Base-by-base conservation (phyloP, 345 rosid genomes). In the Gossypium australe region DNA sequence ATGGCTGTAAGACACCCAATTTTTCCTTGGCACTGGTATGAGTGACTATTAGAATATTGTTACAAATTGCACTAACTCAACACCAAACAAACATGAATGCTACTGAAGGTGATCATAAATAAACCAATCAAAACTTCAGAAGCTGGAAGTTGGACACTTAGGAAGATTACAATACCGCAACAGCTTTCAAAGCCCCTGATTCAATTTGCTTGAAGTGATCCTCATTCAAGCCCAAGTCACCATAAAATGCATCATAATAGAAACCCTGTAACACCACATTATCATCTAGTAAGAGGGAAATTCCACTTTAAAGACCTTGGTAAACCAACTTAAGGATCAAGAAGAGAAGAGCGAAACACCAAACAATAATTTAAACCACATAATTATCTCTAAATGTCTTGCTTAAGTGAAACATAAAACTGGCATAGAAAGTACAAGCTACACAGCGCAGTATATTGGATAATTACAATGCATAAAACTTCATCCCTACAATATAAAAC, bases 171-270 rank as follows among this genome's bases (percentile, higher is more conserved):
- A 76, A 76, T 88, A 95, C 98, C 93, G 76, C 77, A 80, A 75
- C 94, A 77, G 94, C 98, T 85, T 88, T 92, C 16, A 57, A 11
- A 44, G 97, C 97, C 61, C 86, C 94, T 4, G 85, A 78, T 67
- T 89, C 94, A 53, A 96, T 96, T 71, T 82, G 77, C 81, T 90
- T 89, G 78, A 96, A 93, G 78, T 96, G 95, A 59, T 87, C 90
- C n/a, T 90, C 98, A 58, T 88, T 96, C 82, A 96, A 80, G 22
- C 97, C 92, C 83, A 92, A 80, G 9, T 90, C 97, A 43, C 91
- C 95, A 78, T 96, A 96, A 87, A 85, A 90, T 48, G 90, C 99
- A 85, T 96, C 99, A 83, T 96, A 96, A 81, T 90, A 96, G 84
- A 96, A 96, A 57, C 99, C 99, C 98, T 95, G 87, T 73, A 79